Evolutionary conservation across 805 yeast genomes (phyloP).

Genomic region (Myxozyma mucilagina): DNA sequence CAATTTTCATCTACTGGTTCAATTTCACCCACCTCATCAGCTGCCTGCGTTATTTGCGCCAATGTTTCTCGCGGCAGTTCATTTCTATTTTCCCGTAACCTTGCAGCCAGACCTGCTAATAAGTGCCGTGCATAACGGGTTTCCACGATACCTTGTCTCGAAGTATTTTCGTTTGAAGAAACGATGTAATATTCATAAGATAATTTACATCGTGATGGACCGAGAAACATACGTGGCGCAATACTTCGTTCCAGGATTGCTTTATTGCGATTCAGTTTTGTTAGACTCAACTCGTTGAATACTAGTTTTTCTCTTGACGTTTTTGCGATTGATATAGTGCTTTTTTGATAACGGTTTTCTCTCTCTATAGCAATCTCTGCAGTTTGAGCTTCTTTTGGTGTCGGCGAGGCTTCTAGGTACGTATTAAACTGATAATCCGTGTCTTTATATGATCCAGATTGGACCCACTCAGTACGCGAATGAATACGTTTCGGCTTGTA

Average conservation of each 20-base stretch:
- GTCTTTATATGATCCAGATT: background rate
- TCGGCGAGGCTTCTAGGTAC: background rate
- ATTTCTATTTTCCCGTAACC: conserved; percentile 1
- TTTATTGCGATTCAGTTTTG: background rate
- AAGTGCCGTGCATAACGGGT: conserved; percentile 13
- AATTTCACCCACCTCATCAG: background rate
- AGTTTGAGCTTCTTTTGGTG: background rate
- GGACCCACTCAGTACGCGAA: background rate
- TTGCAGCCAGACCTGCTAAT: conserved; percentile 17
- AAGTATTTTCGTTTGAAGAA: conserved; percentile 16
- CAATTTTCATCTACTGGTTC: background rate
- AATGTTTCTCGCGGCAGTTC: background rate
- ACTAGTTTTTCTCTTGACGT: background rate
- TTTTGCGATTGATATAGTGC: background rate
- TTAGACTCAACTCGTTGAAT: background rate
- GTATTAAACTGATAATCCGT: background rate
- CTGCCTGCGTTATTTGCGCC: background rate
- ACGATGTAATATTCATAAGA: conserved; percentile 11
- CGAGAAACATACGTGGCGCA: conserved; percentile 23
- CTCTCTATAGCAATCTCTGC: background rate
- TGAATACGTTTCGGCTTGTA: conserved; percentile 1
- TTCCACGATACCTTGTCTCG: conserved; percentile 23
- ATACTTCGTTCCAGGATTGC: conserved; percentile 5
- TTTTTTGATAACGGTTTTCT: background rate
- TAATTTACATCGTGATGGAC: conserved; percentile 18